Conservation (phyloP, 139 green algal species). For the Picochlorum sp. region DNA sequence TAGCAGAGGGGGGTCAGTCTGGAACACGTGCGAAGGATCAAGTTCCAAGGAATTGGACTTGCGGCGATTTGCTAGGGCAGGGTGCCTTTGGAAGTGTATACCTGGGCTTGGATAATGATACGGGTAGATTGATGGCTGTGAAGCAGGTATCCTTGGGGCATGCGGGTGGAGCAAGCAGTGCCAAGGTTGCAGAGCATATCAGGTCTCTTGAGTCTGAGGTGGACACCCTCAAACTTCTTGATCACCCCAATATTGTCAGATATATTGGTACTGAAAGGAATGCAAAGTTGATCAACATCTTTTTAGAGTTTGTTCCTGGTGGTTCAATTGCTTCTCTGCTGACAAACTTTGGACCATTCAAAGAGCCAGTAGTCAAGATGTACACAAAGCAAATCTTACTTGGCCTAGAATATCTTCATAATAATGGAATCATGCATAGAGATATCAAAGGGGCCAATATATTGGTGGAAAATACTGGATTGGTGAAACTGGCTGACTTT, state of each 20-base stretch:
- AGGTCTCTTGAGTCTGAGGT: slow-evolving; percentile 77
- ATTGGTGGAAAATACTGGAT: slow-evolving; percentile 78
- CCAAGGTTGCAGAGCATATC: slow-evolving; percentile 47
- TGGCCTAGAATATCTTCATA: slow-evolving; percentile 91
- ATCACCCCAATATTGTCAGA: slow-evolving; percentile 88
- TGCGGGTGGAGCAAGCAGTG: neutral
- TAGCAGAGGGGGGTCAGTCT: neutral
- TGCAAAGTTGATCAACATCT: slow-evolving; percentile 82
- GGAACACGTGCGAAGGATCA: neutral
- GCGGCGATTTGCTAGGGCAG: slow-evolving; percentile 79
- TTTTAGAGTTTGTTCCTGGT: slow-evolving; percentile 92
- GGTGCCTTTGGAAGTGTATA: slow-evolving; percentile 92
- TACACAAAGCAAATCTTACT: slow-evolving; percentile 69
- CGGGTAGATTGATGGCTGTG: slow-evolving; percentile 85
- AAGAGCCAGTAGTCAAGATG: slow-evolving; percentile 50
- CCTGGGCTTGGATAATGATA: slow-evolving; percentile 81
- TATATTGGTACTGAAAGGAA: slow-evolving; percentile 84
- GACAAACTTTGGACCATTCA: slow-evolving; percentile 68
- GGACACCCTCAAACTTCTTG: slow-evolving; percentile 60
- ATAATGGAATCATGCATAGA: slow-evolving; percentile 79
- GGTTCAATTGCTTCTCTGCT: slow-evolving; percentile 87
- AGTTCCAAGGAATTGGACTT: slow-evolving; percentile 60
- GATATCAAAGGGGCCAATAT: slow-evolving; percentile 98
- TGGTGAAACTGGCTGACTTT: slow-evolving; percentile 95
- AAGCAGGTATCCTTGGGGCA: slow-evolving; percentile 70